phyloP scores from a whole-genome alignment of 441 rosid genomes.

The Manihot esculenta region DNA sequence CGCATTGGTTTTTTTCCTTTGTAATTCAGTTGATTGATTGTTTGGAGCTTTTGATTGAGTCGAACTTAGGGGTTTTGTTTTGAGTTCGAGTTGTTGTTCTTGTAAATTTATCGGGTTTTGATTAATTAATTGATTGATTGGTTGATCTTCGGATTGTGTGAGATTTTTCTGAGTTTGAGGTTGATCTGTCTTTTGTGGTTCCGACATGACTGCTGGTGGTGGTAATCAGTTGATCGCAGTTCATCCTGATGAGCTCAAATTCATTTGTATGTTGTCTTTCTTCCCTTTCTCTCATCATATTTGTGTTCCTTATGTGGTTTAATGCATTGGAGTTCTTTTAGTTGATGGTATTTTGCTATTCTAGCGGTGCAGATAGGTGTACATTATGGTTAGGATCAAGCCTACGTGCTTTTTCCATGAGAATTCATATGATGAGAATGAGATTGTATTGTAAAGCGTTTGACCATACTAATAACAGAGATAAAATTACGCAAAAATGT shows the following conservation, averaged over 20 bases:
- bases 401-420: too few species aligned
- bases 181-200: conserved; percentile 31
- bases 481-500: background rate
- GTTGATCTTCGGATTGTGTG: background rate
- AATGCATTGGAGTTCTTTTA: background rate
- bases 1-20: background rate
- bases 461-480: background rate
- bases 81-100: background rate
- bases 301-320: background rate
- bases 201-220: conserved; percentile 62
- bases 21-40: background rate
- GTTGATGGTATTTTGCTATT: background rate
- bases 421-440: background rate
- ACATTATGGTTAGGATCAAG: background rate
- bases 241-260: conserved; percentile 89
- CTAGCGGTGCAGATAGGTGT: background rate
- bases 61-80: background rate
- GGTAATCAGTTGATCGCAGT: conserved; percentile 73
- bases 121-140: background rate
- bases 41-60: background rate
- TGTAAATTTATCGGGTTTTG: background rate
- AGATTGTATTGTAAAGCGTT: background rate
- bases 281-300: conserved; percentile 8
- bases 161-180: conserved; percentile 11
- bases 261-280: conserved; percentile 49